A percentile compares a stretch with the other conserved stretches of the same genome.
Conservation (phyloP, 768 basidiomycete species). For the Suillus subaureus region DNA sequence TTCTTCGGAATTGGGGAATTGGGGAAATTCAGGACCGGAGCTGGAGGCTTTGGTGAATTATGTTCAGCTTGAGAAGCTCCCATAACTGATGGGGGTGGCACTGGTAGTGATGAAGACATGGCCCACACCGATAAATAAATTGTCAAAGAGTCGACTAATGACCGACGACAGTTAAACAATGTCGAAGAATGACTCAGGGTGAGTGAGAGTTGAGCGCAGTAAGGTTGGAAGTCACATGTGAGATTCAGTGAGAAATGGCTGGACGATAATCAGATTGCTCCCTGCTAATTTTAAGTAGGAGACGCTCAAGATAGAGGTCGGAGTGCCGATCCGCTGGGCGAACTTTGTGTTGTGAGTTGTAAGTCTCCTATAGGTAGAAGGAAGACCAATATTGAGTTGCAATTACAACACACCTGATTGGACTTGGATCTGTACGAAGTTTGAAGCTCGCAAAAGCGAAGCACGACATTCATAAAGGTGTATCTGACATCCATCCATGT, state of each 20-base stretch:
- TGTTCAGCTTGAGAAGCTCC: neutral
- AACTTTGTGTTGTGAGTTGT: neutral
- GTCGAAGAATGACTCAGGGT: neutral
- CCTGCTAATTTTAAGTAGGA: neutral
- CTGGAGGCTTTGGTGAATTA: neutral
- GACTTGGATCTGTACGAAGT: neutral
- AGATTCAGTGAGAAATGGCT: neutral
- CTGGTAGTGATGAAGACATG: neutral
- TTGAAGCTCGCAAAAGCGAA: neutral
- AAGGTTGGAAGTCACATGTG: neutral
- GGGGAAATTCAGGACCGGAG: constrained; percentile 36
- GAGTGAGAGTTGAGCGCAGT: neutral
- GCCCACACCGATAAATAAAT: neutral
- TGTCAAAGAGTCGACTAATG: neutral
- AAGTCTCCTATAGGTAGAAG: neutral
- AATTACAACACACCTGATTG: neutral
- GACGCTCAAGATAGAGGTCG: neutral
- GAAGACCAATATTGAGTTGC: too few species aligned
- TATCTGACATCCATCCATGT: neutral
- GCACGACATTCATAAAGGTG: neutral
- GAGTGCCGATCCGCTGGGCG: neutral
- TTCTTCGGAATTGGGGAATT: constrained; percentile 63
- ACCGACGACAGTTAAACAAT: neutral
- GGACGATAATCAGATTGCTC: neutral
- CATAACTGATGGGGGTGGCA: neutral